Base-by-base conservation (phyloP, 2,329 filamentous ascomycete species). In the Lasiodiplodia sp. region DNA sequence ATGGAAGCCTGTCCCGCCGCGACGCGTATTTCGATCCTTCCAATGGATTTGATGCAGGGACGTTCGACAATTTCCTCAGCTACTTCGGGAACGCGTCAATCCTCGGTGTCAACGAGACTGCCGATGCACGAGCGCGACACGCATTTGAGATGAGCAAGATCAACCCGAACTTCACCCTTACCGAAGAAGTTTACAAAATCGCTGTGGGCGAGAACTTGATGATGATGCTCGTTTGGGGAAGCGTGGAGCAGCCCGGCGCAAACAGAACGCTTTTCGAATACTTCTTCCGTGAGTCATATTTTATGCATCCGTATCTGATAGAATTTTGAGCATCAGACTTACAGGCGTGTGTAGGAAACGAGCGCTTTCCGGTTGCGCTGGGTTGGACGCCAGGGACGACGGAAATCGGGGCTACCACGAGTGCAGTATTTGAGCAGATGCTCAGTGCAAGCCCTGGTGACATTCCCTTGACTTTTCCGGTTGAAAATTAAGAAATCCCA, bases 1-100 rank as follows among this genome's bases (percentile, higher is more conserved):
- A 81, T 62, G 77, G 71, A 31, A 77, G 74, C 7, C 71, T 80
- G 2, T 73, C 72, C 1, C 72, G 78, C 10, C 21, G 21, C n/a
- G 49, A 52, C 49, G 49, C 21, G 21, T 52, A 28, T 10, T 14
- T 25, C 11, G 21, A 52, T 21, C 23, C 49, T 4, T 25, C 21
- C 49, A 52, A 52, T 12, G 12, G 11, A 11, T 52, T 52, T 12
- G 49, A 52, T 10, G 49, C 4, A 14, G 49, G 2, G 4, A 52
- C 49, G 5, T 52, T 52, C 49, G 49, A 52, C 49, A 25, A 25
- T 4, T 52, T 52, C 49, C 49, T 52, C 49, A 16, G 49, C 11
- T 52, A 25, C n/a, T 52, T 52, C 23, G 49, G 49, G 21, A 14
- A 25, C 49, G 10, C 11, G 3, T 4, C 23, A 2, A 23, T 21